Base-by-base conservation (phyloP, 306 rosid species). In the Calophaca sinica region DNA sequence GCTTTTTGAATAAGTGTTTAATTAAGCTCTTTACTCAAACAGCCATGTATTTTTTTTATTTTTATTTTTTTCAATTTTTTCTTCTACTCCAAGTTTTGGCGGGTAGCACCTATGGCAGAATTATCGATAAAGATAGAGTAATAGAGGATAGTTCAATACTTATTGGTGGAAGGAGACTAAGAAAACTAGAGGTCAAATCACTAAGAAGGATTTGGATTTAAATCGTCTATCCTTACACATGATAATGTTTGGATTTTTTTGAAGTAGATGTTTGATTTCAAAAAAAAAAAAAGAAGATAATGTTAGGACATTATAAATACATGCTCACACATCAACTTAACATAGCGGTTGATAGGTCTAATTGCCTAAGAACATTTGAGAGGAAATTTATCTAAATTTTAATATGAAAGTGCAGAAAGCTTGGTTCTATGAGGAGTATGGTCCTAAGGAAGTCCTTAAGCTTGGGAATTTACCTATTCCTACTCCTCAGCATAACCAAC, bases 391-490 rank as follows among this genome's bases (percentile, higher is more conserved):
- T 3, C 36, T 14, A 6, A 36, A 20, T 3, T 63, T 69, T 13
- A 53, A 59, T 2, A 64, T 8, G 62, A 73, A 73, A 46, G 72
- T 69, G 83, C 85, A 81, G 77, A 81, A 73, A 68, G 88, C 81
- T 77, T 84, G 88, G 88, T 39, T 73, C 13, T 81, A 84, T n/a
- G 76, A 84, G 62, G 85, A 81, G 71, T 73, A 84, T 73, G 85
- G 88, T 51, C 74, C 85, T 11, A 58, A 77, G 78, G 88, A 84
- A 84, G 83, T 69, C 72, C 85, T 84, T 76, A 80, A 81, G 73
- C 28, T 81, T 38, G 82, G 81, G 62, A 61, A 57, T 48, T 48
- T 80, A 13, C 76, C 70, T 49, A 49, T 44, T 77, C 88, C 85
- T 12, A 49, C 50, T 81, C 85, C 81, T 52, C 38, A 14, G 31